phyloP scores from a whole-genome alignment of 306 rosid species.

The Luffa acutangula region DNA sequence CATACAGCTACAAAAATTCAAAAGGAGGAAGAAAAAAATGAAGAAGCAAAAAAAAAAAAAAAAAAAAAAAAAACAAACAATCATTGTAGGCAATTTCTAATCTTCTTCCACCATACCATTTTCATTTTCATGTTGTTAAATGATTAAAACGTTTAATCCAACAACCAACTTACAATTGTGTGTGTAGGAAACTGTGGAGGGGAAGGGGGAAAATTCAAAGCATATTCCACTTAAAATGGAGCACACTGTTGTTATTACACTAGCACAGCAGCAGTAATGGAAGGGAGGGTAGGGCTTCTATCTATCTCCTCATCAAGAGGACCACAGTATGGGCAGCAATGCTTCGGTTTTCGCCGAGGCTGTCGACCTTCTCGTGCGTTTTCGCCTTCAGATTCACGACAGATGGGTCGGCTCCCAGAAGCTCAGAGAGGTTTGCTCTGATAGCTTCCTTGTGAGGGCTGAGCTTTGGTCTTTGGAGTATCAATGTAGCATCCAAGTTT shows the following conservation, averaged over 20 bases:
- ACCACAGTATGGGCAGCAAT: constrained; percentile 96
- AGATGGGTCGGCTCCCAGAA: constrained; percentile 79
- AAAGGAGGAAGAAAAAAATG: neutral
- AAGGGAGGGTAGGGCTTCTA: constrained; percentile 10
- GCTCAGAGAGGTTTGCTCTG: constrained; percentile 69
- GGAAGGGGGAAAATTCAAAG: neutral
- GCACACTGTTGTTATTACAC: neutral
- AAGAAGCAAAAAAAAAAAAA: neutral
- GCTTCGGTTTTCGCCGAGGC: constrained; percentile 94
- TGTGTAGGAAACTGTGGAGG: neutral
- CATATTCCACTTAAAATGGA: neutral
- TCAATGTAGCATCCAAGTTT: constrained; percentile 83
- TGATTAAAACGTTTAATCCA: constrained; percentile 1
- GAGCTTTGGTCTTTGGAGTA: constrained; percentile 87
- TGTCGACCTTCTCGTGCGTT: constrained; percentile 95
- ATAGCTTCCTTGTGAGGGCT: constrained; percentile 94
- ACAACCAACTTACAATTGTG: neutral
- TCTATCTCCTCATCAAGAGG: constrained; percentile 86
- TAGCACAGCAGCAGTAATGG: neutral
- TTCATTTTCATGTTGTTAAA: neutral
- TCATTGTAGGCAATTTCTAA: neutral
- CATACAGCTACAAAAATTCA: neutral
- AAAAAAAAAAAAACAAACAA: neutral
- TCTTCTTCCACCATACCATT: neutral
- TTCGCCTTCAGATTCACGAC: constrained; percentile 90